Conservation (phyloP, 129 eudicot genomes). For the Flaveria sonorensis region DNA sequence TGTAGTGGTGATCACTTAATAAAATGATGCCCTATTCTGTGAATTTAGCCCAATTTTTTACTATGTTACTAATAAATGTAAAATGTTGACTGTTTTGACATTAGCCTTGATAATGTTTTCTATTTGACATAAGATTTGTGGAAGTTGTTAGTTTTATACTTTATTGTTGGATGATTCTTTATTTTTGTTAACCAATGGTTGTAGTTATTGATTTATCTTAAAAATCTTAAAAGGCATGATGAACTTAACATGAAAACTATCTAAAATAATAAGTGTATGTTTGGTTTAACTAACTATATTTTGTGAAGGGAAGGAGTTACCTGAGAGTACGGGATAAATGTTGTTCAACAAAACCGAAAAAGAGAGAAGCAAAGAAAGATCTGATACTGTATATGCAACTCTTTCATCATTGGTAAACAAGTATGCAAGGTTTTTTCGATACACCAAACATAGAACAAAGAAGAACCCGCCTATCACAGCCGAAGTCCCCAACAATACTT, state of each 20-base stretch:
- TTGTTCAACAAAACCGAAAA: constrained; percentile 62
- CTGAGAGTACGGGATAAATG: constrained; percentile 69
- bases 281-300: neutral
- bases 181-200: too few relatives aligned
- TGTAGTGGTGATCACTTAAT: neutral
- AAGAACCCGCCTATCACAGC: constrained; percentile 49
- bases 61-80: too few relatives aligned
- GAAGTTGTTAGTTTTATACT: too few relatives aligned
- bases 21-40: too few relatives aligned
- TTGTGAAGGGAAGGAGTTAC: constrained; percentile 28
- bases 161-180: too few relatives aligned
- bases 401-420: constrained; percentile 54
- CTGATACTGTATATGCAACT: constrained; percentile 59
- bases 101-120: too few relatives aligned
- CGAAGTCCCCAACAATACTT: constrained; percentile 62
- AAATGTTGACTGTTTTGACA: too few relatives aligned
- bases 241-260: neutral
- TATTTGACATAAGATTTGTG: too few relatives aligned
- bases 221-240: neutral
- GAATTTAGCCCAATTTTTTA: too few relatives aligned
- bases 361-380: constrained; percentile 60
- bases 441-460: constrained; percentile 52
- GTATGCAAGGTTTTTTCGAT: constrained; percentile 50
- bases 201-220: too few relatives aligned
- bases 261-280: neutral